Base-by-base conservation (phyloP, 2,329 filamentous ascomycete species). In the Fusarium irregulare region DNA sequence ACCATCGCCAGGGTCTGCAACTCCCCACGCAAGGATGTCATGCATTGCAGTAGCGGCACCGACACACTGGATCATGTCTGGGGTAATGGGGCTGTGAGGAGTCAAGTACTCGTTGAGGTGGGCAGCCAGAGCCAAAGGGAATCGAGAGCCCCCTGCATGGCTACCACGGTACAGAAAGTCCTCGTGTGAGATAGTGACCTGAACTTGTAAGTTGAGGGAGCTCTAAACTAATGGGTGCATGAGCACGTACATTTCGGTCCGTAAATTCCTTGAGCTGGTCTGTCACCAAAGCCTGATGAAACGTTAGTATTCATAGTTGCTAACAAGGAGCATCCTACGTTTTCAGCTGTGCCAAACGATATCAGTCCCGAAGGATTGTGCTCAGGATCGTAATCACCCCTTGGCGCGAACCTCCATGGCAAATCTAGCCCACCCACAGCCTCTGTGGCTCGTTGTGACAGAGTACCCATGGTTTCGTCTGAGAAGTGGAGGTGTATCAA, bases 311-410 rank as follows among this genome's bases (percentile, higher is more conserved):
- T 2, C 30, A 23, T 18, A n/a, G 21, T 20, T 14, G 6, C 41
- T 5, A 7, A 4, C 2, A 20, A 25, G 44, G 13, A 18, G 13
- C 16, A 18, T n/a, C 55, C 6, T 49, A 73, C 78, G 69, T 87
- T 86, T 64, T 86, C 85, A 7, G 85, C 84, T 1, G 84, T 78
- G 1, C 81, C 83, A 28, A 87, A 81, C 6, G 82, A 85, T 51
- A 86, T 77, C 50, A 84, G 78, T 2, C 84, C 84, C 11, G 75
- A 66, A 1, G 80, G 78, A 32, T 83, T 83, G 7, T 68, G 68
- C 5, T 74, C 66, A 0, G 81, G 77, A 59, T 83, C 73, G 73
- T 83, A 87, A 3, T 71, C 75, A 9, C 69, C 74, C 20, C 62
- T 56, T 1, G 76, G 75, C 1, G 77, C 78, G 34, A 79, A 80